Base-by-base conservation (phyloP, 1,139 yeast genomes). In the Hansenula lynferdii region DNA sequence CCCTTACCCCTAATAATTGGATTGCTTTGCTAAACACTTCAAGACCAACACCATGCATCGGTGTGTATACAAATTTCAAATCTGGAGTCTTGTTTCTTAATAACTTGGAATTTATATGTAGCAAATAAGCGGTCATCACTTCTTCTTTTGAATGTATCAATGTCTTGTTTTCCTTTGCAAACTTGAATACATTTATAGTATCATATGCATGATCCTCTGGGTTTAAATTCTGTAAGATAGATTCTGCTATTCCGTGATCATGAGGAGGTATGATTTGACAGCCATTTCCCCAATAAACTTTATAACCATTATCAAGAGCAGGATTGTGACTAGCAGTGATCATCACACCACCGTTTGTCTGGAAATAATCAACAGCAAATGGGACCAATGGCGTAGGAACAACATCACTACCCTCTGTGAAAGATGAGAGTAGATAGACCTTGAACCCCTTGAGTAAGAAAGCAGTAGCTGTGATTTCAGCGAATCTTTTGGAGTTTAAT, bases 261-360 rank as follows among this genome's bases (percentile, higher is more conserved):
- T 83, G 86, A 0, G 97, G 97, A 1, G 97, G 94, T 36, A 90
- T 87, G 46, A 92, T 92, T 59, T 92, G 97, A 59, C 97, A 90
- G 7, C 97, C 97, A 55, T 92, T 92, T 14, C 73, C 69, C 76
- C 94, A 87, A 64, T 92, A 90, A 1, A 92, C 97, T 56, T 92
- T 92, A 64, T 87, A 92, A 0, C 98, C 98, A 55, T 92, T 92
- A 57, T 90, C 97, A 47, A 71, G 69, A 12, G 92, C 94, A 0
- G 97, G 97, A 55, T 92, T 92, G 60, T 92, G 98, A 39, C 96
- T 85, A 0, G 98, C 97, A 0, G 98, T 92, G 34, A 92, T 78
- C 97, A 92, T 92, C 2, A 92, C 85, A 26, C 97, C 98, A 37
- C 81, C 87, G 0, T 80, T 66, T 0, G 96, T 89, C 0, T 63